Evolutionary conservation across 352 stramenopile genomes (phyloP).

Genomic region (Globisporangium parvum): DNA sequence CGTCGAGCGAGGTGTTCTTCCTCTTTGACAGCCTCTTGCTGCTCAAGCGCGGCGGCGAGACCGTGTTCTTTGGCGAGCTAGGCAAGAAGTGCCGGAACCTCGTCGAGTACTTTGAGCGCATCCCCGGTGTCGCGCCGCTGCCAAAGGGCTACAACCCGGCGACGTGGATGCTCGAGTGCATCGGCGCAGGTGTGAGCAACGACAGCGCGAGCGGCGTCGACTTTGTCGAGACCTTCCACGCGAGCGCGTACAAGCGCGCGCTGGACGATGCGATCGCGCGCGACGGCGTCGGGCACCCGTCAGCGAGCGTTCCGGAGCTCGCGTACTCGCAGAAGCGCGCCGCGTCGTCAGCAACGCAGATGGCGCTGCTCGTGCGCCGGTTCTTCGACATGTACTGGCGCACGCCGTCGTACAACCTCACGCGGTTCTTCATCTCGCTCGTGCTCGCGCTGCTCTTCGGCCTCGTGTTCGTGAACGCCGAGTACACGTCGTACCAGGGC

Average conservation of each 20-base stretch:
- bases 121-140: too few species aligned
- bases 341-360: too few species aligned
- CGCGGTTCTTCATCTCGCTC: slow-evolving; percentile 30
- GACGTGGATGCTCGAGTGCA: slow-evolving; percentile 19
- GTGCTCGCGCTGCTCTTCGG: slow-evolving; percentile 12
- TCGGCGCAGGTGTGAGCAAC: slow-evolving; percentile 10
- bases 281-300: too few species aligned
- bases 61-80: slow-evolving; percentile 45
- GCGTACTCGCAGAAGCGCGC: too few species aligned
- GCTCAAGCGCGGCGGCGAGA: slow-evolving; percentile 51
- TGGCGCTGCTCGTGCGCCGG: too few species aligned
- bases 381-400: slow-evolving; percentile 66
- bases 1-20: background rate
- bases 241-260: too few species aligned
- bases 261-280: too few species aligned
- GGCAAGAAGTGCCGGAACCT: too few species aligned
- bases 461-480: slow-evolving; percentile 23
- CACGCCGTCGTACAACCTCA: slow-evolving; percentile 83
- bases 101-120: too few species aligned
- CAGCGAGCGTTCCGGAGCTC: too few species aligned
- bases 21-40: slow-evolving; percentile 80
- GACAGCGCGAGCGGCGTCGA: too few species aligned
- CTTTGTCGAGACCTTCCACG: too few species aligned
- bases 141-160: slow-evolving; percentile 13
- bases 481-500: slow-evolving; percentile 33